phyloP scores from a whole-genome alignment of 1,284 basidiomycete species.

The Kwoniella shivajii region DNA sequence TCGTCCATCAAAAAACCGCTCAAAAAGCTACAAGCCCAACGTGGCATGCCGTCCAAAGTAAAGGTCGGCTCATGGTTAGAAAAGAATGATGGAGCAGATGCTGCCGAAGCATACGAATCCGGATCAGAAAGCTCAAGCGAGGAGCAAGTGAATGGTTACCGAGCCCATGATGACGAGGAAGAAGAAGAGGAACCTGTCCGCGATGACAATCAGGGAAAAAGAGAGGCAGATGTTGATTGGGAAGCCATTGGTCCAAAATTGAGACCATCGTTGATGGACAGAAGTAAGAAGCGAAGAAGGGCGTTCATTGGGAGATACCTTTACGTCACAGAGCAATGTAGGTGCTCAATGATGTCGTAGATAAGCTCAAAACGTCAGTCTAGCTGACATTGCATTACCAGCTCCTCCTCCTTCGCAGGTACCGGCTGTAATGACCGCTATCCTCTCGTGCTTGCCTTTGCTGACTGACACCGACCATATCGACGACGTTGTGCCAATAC shows the following conservation, averaged over 20 bases:
- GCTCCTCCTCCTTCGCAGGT: slow-evolving; percentile 33
- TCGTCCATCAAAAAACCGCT: slow-evolving; percentile 27
- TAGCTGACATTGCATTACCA: too few relatives aligned
- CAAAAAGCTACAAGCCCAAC: slow-evolving; percentile 45
- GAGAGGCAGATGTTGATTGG: slow-evolving; percentile 42
- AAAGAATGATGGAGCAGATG: slow-evolving; percentile 26
- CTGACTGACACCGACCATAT: slow-evolving; percentile 31
- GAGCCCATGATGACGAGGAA: slow-evolving; percentile 9
- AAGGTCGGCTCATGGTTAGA: slow-evolving; percentile 54
- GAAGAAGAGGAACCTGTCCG: slow-evolving; percentile 29
- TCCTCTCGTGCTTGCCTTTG: slow-evolving; percentile 31
- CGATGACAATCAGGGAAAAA: slow-evolving; percentile 14
- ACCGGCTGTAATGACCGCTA: slow-evolving; percentile 24
- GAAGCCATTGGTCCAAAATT: slow-evolving; percentile 35
- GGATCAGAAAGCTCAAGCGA: slow-evolving; percentile 18
- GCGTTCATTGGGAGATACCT: slow-evolving; percentile 41
- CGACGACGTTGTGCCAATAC: slow-evolving; percentile 34
- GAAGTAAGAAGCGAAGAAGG: slow-evolving; percentile 40
- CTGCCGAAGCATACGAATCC: slow-evolving; percentile 46
- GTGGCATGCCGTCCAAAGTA: slow-evolving; percentile 41
- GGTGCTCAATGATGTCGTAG: too few relatives aligned
- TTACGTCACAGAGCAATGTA: slow-evolving; percentile 42
- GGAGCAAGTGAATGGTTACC: not conserved
- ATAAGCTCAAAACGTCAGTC: too few relatives aligned
- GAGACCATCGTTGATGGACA: slow-evolving; percentile 32